Conservation (phyloP, 2,329 filamentous ascomycete species). For the Cyclaneusma minus region DNA sequence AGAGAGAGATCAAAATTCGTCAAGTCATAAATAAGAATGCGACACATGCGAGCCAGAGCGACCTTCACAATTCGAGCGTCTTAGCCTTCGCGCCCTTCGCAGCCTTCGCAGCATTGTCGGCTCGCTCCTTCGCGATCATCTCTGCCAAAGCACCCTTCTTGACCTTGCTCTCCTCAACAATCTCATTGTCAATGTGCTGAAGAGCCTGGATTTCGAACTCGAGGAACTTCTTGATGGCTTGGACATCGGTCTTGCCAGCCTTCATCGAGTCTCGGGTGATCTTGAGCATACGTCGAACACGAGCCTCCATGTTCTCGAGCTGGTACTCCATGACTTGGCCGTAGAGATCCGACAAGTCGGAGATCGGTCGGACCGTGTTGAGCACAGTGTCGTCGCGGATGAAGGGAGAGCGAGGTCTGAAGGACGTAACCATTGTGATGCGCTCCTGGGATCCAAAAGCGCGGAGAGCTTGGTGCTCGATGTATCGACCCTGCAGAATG, state of each 20-base stretch:
- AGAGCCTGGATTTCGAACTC: constrained; percentile 19
- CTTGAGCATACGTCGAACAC: constrained; percentile 19
- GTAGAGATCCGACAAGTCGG: constrained; percentile 22
- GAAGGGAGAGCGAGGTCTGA: constrained; percentile 23
- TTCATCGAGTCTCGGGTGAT: constrained; percentile 19
- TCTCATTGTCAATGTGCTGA: constrained; percentile 16
- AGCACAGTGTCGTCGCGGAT: constrained; percentile 24
- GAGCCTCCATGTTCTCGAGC: constrained; percentile 21
- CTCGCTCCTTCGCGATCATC: constrained; percentile 12
- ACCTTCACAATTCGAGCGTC: no score
- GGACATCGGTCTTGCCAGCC: constrained; percentile 18
- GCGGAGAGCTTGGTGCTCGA: constrained; percentile 26
- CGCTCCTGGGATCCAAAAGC: constrained; percentile 26
- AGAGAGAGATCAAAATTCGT: no score
- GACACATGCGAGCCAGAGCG: no score
- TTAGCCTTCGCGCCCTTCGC: constrained; percentile 8
- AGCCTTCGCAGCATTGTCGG: constrained; percentile 9
- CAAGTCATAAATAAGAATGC: no score
- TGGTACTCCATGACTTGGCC: constrained; percentile 22
- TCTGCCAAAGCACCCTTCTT: constrained; percentile 14
- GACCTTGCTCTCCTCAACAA: constrained; percentile 17
- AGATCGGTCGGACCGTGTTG: constrained; percentile 21
- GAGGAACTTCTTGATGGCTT: constrained; percentile 19
- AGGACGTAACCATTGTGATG: constrained; percentile 30
- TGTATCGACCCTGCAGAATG: constrained; percentile 28